Evolutionary conservation across 2,329 filamentous ascomycete species (phyloP).

Genomic region (Ophiocordyceps robertsii): DNA sequence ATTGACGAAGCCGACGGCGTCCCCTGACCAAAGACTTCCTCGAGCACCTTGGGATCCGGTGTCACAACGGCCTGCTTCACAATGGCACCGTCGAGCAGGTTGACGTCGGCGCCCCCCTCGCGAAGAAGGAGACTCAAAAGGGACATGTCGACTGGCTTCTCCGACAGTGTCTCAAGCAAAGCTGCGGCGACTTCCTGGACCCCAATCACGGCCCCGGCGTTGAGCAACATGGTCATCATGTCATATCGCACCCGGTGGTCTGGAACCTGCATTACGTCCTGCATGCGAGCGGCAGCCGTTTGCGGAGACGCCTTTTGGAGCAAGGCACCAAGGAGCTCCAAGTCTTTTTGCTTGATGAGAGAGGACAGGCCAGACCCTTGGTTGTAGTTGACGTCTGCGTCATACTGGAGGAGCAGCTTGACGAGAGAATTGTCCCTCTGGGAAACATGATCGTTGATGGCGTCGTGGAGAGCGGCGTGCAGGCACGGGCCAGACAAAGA

Average conservation of each 20-base stretch:
- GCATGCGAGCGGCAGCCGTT: slow-evolving; percentile 33
- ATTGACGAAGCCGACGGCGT: slow-evolving; percentile 30
- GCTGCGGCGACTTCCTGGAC: slow-evolving; percentile 27
- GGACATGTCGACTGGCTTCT: slow-evolving; percentile 34
- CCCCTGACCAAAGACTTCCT: slow-evolving; percentile 31
- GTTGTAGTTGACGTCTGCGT: slow-evolving; percentile 40
- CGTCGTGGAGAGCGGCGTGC: slow-evolving; percentile 35
- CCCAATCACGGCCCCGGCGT: slow-evolving; percentile 28
- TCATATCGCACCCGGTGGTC: slow-evolving; percentile 29
- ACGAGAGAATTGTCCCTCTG: slow-evolving; percentile 38
- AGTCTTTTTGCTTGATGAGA: slow-evolving; percentile 34
- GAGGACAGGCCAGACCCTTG: slow-evolving; percentile 34
- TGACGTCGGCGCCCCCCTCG: slow-evolving; percentile 38
- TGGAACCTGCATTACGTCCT: slow-evolving; percentile 30
- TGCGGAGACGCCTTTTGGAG: slow-evolving; percentile 31
- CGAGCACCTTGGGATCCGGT: slow-evolving; percentile 33
- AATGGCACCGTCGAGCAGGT: slow-evolving; percentile 29
- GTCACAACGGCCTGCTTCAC: slow-evolving; percentile 26
- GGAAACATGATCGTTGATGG: slow-evolving; percentile 33
- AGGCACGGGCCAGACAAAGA: slow-evolving; percentile 33
- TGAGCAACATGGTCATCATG: slow-evolving; percentile 33
- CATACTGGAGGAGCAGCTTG: slow-evolving; percentile 34
- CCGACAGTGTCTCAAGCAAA: slow-evolving; percentile 26
- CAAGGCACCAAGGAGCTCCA: slow-evolving; percentile 29
- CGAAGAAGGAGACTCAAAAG: slow-evolving; percentile 35